Evolutionary conservation across 2,329 filamentous ascomycete species (phyloP).

Genomic region (Pseudogymnoascus sp.): DNA sequence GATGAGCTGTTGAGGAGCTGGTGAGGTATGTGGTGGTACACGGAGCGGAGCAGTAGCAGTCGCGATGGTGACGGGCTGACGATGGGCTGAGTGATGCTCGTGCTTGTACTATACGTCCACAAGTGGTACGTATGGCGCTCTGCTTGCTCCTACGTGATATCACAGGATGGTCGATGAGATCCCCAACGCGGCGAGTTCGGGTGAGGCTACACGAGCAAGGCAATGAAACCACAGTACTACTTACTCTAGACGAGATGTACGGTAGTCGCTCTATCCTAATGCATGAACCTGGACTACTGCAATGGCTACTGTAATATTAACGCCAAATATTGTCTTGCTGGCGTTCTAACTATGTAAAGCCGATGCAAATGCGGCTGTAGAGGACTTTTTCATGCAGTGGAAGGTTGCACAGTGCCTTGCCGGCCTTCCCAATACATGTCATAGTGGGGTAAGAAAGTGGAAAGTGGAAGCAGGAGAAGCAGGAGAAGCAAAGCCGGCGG

Average conservation of each 20-base stretch:
- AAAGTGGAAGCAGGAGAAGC: neutral
- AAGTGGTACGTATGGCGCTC: no score
- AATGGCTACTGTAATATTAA: no score
- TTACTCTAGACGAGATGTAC: neutral
- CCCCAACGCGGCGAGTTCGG: neutral
- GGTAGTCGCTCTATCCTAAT: neutral
- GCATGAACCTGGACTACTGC: neutral
- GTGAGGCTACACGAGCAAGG: neutral
- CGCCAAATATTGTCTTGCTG: neutral
- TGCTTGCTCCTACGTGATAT: no score
- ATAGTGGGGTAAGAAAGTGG: neutral
- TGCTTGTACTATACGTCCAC: no score
- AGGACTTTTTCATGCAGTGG: neutral
- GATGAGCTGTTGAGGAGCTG: neutral
- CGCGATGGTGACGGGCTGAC: no score
- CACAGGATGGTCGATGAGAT: neutral
- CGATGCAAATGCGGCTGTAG: neutral
- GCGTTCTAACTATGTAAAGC: neutral
- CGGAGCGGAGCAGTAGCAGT: neutral
- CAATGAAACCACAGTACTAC: neutral
- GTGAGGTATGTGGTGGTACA: neutral
- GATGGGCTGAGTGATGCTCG: no score
- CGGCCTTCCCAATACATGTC: neutral
- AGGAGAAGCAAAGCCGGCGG: neutral
- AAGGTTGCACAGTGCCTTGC: neutral